Base-by-base conservation (phyloP, 148 eudicot species). In the Silene uniflora region DNA sequence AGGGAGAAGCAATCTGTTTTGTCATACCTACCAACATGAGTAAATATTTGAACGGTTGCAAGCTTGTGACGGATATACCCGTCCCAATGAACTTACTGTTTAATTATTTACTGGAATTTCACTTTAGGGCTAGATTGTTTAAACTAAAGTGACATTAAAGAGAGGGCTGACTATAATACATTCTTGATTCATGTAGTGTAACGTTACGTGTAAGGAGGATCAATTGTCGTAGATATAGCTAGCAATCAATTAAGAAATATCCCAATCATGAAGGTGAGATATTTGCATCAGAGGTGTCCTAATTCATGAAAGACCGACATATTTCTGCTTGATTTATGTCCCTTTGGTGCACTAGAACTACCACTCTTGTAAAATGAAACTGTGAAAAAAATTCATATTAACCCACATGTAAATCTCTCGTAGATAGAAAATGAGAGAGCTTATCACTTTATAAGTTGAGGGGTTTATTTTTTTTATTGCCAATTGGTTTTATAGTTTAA, bases 161-260 rank as follows among this genome's bases (percentile, higher is more conserved):
- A 14, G 19, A 14, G 6, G n/a, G n/a, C 19, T 56, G n/a, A 56
- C 19, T 58, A 17, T 6, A 7, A 6, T 58, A 18, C 21, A 3
- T 58, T 58, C 62, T 58, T 58, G 21, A n/a, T n/a, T n/a, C n/a
- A n/a, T n/a, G n/a, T 58, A 17, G 23, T 18, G 24, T 21, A 59
- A 59, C 62, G 62, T 59, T 59, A 59, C 62, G 62, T 59, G 24
- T 18, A 59, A 59, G 62, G 21, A 59, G 7, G 17, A 17, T 59
- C 21, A 59, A 19, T 21, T 59, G 62, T 59, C 62, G 23, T 59
- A 10, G 1, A n/a, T 19, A n/a, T 59, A 19, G 27, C 27, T 61
- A 61, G 64, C 64, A 61, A 61, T 61, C 2, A 61, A 22, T 61
- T 22, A 61, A 61, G 64, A 61, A 8, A 61, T 61, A 61, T 61